Base-by-base conservation (phyloP, 768 basidiomycete genomes). In the Trametes coccinea region DNA sequence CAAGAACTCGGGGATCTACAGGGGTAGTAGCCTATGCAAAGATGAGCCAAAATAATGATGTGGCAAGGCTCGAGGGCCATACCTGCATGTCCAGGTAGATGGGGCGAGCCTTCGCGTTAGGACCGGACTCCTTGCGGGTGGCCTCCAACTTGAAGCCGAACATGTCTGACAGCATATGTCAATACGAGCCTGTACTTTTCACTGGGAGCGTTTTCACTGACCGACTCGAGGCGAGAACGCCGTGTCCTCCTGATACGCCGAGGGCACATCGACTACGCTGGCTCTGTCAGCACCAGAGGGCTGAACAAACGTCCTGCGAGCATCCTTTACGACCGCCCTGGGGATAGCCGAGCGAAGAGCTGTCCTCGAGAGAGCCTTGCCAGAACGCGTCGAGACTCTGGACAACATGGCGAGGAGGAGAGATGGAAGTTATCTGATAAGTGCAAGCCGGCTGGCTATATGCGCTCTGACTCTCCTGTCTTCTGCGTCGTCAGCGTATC, bases 31-130 rank as follows among this genome's bases (percentile, higher is more conserved):
- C 97, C 92, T 96, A 66, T 13, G 46, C 50, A 45, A 45, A 56
- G 6, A 34, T 61, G 27, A 62, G 9, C 57, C 56, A 47, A 53
- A n/a, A 27, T 39, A 39, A 31, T 56, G 43, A 4, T 30, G 29
- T 56, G 39, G 31, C 46, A 57, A 4, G 33, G 22, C 22, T 33
- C 56, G 11, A 6, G 34, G 16, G 29, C 71, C 84, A 62, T 56
- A 89, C 94, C 84, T 97, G 95, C 92, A 96, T 91, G 75, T 99
- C 97, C 50, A 99, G 85, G 75, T 99, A 99, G 65, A 99, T 98
- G 16, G 97, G 95, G 33, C 94, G 84, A 31, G 82, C 80, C 75
- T 88, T 89, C 56, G 82, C 82, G 51, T 80, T 77, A 53, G 81
- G 60, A 9, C 81, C 78, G 47, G 78, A 82, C 70, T 89, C 88